Evolutionary conservation across 2,329 filamentous ascomycete genomes (phyloP), one percentile per base, ranked within the genome.

Genomic region (Talaromyces funiculosus): DNA sequence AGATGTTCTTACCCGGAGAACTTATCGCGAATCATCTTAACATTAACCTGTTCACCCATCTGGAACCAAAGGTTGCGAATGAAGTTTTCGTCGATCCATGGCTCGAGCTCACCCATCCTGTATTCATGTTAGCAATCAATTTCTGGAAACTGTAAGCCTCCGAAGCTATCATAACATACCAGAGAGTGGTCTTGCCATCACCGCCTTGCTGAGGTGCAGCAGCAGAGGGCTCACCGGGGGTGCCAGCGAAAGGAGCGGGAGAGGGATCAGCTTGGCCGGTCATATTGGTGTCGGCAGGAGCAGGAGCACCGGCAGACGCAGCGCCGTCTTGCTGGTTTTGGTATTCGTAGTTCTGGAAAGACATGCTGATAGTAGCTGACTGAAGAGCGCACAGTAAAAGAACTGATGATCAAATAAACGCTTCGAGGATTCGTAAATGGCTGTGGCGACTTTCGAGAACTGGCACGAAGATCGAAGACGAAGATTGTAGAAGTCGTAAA

Each of bases 21-120:
- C 79, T 97, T 97, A 81, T 99, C 94, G 67, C 94, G 90, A 71
- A 99, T 99, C 84, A 99, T 96, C 85, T 99, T 99, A 69, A 99
- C 94, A 70, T 97, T 97, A 70, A 99, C 94, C 65, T 87, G 87
- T 78, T 97, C 94, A 67, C 90, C 92, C 80, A 96, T 90, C 69
- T 92, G 87, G 71, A 91, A 96, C 84, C 91, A 97, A 49, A 97
- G 86, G 68, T 90, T 94, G 78, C 95, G 92, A 72, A 99, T 90
- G 76, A 97, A 99, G 78, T 93, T 95, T 81, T 99, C 94, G 70
- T 99, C 94, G 80, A 99, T 97, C 94, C 94, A 99, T 29, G 92
- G 90, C 78, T 97, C 93, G 65, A 99, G 88, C 76, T 99, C 94
- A 68, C 94, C 94, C 94, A 99, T 99, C 93, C 92, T 96, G 22